A percentile compares a stretch with the other conserved stretches of the same genome.
phyloP scores from a whole-genome alignment of 768 basidiomycete genomes.

The Naganishia onofrii region DNA sequence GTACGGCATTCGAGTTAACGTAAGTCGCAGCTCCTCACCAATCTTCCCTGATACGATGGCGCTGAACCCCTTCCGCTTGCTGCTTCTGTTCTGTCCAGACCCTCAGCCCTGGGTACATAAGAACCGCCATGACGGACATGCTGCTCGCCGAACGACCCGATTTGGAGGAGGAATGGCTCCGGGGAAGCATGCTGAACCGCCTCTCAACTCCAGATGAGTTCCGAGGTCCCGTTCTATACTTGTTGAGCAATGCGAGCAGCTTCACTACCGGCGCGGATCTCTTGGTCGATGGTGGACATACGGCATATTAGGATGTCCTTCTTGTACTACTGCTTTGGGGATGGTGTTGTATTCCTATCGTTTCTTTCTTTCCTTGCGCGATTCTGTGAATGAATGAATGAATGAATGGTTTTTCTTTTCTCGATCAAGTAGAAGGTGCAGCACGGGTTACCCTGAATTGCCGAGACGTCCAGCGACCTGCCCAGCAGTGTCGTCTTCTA shows the following conservation, averaged over 20 bases:
- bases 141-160: conserved; percentile 39
- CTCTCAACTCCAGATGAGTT: conserved; percentile 46
- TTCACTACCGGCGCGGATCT: conserved; percentile 51
- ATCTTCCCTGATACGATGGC: background rate
- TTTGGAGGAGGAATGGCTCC: conserved; percentile 40
- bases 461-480: too few relatives aligned
- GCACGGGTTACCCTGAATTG: too few relatives aligned
- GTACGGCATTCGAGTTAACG: conserved; percentile 47
- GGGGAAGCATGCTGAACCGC: conserved; percentile 38
- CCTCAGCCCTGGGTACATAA: conserved; percentile 45
- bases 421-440: too few relatives aligned
- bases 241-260: conserved; percentile 48
- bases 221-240: conserved; percentile 46
- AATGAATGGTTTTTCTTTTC: too few relatives aligned
- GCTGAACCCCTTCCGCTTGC: background rate
- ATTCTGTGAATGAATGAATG: too few relatives aligned
- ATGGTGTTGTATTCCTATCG: background rate
- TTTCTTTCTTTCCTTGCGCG: too few relatives aligned
- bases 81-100: conserved; percentile 32
- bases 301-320: conserved; percentile 28
- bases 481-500: too few relatives aligned
- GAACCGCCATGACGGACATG: conserved; percentile 44
- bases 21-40: conserved; percentile 29
- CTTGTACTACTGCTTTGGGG: background rate
- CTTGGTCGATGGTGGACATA: conserved; percentile 46